Percentiles rank a stretch among this genome's conserved stretches.
Conservation (phyloP, 2,329 filamentous ascomycete genomes). For the Penicillium nordicum region DNA sequence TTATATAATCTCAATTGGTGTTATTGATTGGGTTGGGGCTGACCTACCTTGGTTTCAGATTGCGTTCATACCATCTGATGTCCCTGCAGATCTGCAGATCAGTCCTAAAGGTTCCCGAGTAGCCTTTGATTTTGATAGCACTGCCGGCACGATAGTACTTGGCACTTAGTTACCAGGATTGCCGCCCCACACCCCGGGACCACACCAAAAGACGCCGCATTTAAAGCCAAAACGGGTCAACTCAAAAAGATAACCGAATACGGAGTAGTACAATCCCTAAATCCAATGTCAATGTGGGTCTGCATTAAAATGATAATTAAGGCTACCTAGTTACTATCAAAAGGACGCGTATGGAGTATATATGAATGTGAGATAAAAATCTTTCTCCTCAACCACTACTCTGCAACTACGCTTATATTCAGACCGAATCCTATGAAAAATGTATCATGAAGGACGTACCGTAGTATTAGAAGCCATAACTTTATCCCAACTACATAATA, state of each 20-base stretch:
- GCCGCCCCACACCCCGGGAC: not conserved
- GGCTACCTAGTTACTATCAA: not conserved
- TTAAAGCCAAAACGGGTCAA: not conserved
- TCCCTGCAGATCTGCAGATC: not conserved
- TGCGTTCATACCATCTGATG: not conserved
- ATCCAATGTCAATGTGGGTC: not conserved
- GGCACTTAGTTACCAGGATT: too few species aligned
- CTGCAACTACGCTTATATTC: too few species aligned
- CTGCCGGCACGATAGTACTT: too few species aligned
- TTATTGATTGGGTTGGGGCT: not conserved
- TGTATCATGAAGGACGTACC: not conserved
- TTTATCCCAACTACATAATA: not conserved
- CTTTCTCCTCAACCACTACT: not conserved
- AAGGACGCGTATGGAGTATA: not conserved
- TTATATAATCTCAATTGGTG: not conserved
- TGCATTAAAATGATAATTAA: not conserved
- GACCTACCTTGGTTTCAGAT: not conserved
- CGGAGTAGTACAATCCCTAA: not conserved
- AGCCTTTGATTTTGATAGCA: too few species aligned
- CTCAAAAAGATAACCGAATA: not conserved
- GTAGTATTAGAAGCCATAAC: not conserved
- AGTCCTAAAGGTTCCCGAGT: too few species aligned
- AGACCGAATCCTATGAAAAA: too few species aligned
- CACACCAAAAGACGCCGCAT: not conserved
- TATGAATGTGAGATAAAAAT: not conserved